Percentiles rank a stretch among this genome's conserved stretches.
phyloP scores from a whole-genome alignment of 768 basidiomycete species.

The Dioszegia crocea region DNA sequence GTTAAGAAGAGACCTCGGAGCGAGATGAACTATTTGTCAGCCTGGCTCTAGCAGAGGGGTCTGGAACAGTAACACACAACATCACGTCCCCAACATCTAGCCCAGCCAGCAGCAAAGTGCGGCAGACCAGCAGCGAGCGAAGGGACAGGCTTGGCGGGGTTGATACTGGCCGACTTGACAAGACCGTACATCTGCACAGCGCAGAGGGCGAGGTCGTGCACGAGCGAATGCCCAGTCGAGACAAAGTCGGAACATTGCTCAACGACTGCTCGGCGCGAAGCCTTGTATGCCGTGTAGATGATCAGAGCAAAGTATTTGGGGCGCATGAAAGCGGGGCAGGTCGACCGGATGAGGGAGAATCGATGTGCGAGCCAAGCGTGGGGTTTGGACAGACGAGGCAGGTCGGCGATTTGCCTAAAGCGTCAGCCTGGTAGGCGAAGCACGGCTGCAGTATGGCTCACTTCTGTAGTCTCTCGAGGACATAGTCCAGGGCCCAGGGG shows the following conservation, averaged over 20 bases:
- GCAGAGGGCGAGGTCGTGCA: conserved; percentile 78
- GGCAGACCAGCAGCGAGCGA: conserved; percentile 92
- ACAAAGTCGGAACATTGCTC: conserved; percentile 88
- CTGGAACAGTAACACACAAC: conserved; percentile 42
- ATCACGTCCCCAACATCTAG: conserved; percentile 88
- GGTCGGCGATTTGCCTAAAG: conserved; percentile 53
- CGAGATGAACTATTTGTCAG: conserved; percentile 67
- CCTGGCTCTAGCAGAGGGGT: not conserved
- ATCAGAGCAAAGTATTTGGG: conserved; percentile 96
- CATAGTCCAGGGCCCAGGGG: conserved; percentile 88
- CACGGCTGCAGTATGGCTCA: conserved; percentile 52
- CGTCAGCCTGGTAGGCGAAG: not conserved
- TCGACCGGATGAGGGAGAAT: conserved; percentile 72
- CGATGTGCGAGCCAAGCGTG: conserved; percentile 81
- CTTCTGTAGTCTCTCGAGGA: conserved; percentile 65
- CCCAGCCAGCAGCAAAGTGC: conserved; percentile 90
- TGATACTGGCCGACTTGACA: conserved; percentile 84
- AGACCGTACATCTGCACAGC: conserved; percentile 74
- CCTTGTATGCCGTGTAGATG: conserved; percentile 86
- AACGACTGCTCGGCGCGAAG: conserved; percentile 71
- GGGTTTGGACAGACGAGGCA: conserved; percentile 67
- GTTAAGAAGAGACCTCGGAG: conserved; percentile 87
- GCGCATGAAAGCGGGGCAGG: conserved; percentile 77
- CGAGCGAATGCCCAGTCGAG: conserved; percentile 76
- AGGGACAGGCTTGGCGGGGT: conserved; percentile 60